A percentile compares a stretch with the other conserved stretches of the same genome.
Evolutionary conservation across 208 protist species (phyloP).

Genomic region (Crithidia expoeki): DNA sequence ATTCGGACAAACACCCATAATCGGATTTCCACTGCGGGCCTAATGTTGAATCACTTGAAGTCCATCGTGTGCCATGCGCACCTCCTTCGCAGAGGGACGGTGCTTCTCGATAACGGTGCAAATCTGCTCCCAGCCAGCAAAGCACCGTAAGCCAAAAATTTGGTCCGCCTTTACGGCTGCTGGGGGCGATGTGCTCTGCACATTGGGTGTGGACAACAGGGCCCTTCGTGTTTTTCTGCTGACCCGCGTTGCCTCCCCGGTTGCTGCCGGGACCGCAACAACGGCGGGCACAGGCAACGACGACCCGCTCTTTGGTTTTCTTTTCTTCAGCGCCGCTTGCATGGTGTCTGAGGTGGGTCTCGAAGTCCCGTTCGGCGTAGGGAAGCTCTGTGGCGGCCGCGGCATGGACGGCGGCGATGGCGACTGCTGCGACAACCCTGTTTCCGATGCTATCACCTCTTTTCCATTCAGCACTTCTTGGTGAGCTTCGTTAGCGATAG

Average conservation of each 20-base stretch:
- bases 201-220: too few relatives aligned
- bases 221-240: neutral
- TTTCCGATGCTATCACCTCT: neutral
- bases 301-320: neutral
- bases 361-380: neutral
- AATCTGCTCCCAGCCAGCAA: constrained; percentile 59
- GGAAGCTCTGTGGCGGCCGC: constrained; percentile 3
- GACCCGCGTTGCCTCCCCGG: neutral
- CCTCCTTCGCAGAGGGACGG: constrained; percentile 40
- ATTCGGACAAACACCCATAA: too few relatives aligned
- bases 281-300: neutral
- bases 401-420: neutral
- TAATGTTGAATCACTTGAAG: constrained; percentile 32
- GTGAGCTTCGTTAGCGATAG: neutral
- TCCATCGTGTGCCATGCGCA: constrained; percentile 40
- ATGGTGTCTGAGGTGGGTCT: neutral
- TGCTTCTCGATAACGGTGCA: constrained; percentile 53
- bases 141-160: constrained; percentile 50
- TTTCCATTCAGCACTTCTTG: neutral
- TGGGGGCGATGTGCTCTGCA: too few relatives aligned
- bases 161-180: neutral
- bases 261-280: neutral
- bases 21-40: too few relatives aligned
- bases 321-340: neutral
- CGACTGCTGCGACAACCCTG: neutral